Evolutionary conservation across 2,329 filamentous ascomycete species (phyloP).

Genomic region (Aspergillus sergii): DNA sequence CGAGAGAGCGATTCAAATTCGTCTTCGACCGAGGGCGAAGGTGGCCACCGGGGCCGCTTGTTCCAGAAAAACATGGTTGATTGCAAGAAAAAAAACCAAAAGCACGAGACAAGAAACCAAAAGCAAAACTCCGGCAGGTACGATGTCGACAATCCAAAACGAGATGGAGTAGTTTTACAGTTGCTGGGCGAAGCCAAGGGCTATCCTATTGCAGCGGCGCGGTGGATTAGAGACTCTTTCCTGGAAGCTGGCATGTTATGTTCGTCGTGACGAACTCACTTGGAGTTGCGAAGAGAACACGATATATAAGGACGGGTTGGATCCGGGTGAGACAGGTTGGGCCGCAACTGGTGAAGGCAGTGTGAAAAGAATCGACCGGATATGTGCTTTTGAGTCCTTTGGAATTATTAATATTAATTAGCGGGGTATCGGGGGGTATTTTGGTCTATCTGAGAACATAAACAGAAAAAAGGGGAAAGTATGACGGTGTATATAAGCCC

Average conservation of each 20-base stretch:
- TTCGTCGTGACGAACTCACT: conserved; percentile 23
- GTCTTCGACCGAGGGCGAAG: conserved; percentile 49
- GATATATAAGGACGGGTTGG: conserved; percentile 2
- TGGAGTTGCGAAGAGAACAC: conserved; percentile 13
- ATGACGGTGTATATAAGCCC: conserved; percentile 17
- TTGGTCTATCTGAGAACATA: conserved; percentile 10
- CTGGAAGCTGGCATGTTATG: conserved; percentile 27
- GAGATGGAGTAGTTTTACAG: conserved; percentile 2
- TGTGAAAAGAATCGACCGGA: conserved; percentile 2
- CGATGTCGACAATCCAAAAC: conserved; percentile 3
- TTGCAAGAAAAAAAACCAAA: conserved; percentile 11
- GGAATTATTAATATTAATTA: conserved; percentile 16
- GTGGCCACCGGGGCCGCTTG: conserved; percentile 41
- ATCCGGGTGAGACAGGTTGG: conserved; percentile 1
- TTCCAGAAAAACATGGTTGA: conserved; percentile 28
- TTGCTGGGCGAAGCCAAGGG: conserved; percentile 5
- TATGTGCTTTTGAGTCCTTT: background rate
- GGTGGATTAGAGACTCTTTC: conserved; percentile 22
- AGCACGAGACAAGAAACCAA: conserved; percentile 15
- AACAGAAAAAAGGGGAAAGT: conserved; percentile 5
- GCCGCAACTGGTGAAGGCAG: background rate
- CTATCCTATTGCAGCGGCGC: conserved; percentile 26
- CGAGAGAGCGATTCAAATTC: conserved; percentile 45
- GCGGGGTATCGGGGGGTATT: background rate
- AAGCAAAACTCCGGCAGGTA: conserved; percentile 12